phyloP scores from a whole-genome alignment of 1,139 yeast genomes.

The Blastobotrys buckinghamii region DNA sequence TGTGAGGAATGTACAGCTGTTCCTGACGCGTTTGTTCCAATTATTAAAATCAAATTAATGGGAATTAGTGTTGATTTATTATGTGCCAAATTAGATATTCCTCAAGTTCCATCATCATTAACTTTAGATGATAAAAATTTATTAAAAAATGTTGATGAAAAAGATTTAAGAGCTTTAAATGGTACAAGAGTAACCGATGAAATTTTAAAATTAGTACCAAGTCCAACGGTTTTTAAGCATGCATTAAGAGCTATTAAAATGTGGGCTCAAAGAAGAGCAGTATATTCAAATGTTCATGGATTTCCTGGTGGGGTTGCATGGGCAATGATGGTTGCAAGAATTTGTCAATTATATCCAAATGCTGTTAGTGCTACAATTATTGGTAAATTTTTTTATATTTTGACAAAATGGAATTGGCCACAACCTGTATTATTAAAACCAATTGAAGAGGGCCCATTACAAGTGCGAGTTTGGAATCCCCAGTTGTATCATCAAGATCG shows the following conservation, averaged over 20 bases:
- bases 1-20: slow-evolving; percentile 86
- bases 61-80: slow-evolving; percentile 90
- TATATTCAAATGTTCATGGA: slow-evolving; percentile 91
- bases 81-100: slow-evolving; percentile 72
- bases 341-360: slow-evolving; percentile 93
- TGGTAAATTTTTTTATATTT: slow-evolving; percentile 78
- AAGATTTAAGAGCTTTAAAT: slow-evolving; percentile 79
- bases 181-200: slow-evolving; percentile 98
- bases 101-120: slow-evolving; percentile 70
- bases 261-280: slow-evolving; percentile 95
- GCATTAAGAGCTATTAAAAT: slow-evolving; percentile 87
- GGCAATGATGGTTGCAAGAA: slow-evolving; percentile 98
- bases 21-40: slow-evolving; percentile 96
- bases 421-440: slow-evolving; percentile 90
- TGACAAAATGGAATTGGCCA: slow-evolving; percentile 96
- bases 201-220: slow-evolving; percentile 81
- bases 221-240: slow-evolving; percentile 86
- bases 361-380: slow-evolving; percentile 91
- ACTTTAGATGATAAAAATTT: slow-evolving; percentile 80
- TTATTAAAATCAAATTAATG: slow-evolving; percentile 76
- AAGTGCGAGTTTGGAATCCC: slow-evolving; percentile 97
- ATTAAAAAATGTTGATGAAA: slow-evolving; percentile 80
- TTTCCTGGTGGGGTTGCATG: slow-evolving; percentile 99
- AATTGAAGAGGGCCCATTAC: slow-evolving; percentile 95
- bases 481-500: slow-evolving; percentile 81